Evolutionary conservation across 2,329 filamentous ascomycete genomes (phyloP).

Genomic region (Lachnellula willkommii): DNA sequence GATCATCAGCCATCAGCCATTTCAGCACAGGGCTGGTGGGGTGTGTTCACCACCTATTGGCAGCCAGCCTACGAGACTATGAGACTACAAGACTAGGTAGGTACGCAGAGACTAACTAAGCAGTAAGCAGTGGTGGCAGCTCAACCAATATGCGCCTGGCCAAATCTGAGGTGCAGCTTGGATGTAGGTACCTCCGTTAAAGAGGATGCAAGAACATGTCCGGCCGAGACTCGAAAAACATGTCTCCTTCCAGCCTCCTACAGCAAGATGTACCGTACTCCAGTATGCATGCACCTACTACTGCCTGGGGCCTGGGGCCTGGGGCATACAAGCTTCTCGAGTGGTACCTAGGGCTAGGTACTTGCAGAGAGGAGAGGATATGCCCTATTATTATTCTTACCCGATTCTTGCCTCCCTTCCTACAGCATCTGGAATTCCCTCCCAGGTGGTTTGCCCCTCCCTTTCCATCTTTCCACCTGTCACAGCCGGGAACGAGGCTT

Average conservation of each 20-base stretch:
- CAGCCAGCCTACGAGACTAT: too few relatives aligned
- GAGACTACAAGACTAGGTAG: too few relatives aligned
- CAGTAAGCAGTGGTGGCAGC: neutral
- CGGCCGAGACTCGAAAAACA: neutral
- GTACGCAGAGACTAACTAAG: neutral
- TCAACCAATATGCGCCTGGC: neutral
- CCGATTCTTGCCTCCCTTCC: neutral
- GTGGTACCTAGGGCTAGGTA: constrained; percentile 4
- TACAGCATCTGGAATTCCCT: neutral
- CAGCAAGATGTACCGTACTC: neutral
- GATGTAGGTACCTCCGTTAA: neutral
- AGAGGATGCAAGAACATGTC: neutral
- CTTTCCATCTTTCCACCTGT: neutral
- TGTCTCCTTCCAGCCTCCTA: constrained; percentile 3
- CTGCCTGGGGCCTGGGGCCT: neutral
- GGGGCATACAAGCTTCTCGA: constrained; percentile 1
- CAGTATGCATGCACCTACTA: constrained; percentile 2
- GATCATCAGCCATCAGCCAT: neutral
- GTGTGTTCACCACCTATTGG: too few relatives aligned
- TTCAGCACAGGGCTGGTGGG: neutral
- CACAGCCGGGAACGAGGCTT: neutral
- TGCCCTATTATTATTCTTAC: neutral
- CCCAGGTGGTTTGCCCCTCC: neutral
- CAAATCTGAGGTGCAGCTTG: neutral
- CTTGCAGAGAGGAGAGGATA: neutral